These are phyloP conservation scores for Metrosideros polymorpha DNA, from an alignment of 441 rosid species.

Conservation along the genomic window DNA sequence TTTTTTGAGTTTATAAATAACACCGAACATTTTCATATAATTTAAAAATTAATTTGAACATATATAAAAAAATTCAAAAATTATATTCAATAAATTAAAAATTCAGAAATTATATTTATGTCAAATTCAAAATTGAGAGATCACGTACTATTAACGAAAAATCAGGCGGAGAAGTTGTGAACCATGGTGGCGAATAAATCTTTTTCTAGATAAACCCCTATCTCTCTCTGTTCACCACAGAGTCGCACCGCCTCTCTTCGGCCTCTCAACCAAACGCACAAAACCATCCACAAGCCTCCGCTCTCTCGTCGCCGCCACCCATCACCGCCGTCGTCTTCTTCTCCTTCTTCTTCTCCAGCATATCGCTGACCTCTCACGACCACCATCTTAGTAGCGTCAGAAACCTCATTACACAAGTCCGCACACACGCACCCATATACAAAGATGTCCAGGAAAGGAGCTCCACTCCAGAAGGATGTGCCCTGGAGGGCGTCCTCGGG, in stretches of 20 bases:
- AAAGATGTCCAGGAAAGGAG: slow-evolving; percentile 46
- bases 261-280: not conserved
- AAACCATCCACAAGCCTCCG: not conserved
- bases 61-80: too few relatives aligned
- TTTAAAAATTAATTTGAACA: too few relatives aligned
- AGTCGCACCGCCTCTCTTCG: not conserved
- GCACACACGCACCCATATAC: not conserved
- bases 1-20: too few relatives aligned
- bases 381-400: not conserved
- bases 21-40: too few relatives aligned
- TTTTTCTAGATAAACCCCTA: not conserved
- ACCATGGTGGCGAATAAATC: not conserved
- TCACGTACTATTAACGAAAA: too few relatives aligned
- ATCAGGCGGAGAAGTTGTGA: not conserved
- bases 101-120: too few relatives aligned
- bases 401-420: not conserved
- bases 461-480: slow-evolving; percentile 55
- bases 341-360: not conserved
- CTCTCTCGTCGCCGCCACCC: too few relatives aligned
- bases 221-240: not conserved
- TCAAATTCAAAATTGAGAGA: too few relatives aligned
- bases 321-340: not conserved
- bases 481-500: slow-evolving; percentile 63
- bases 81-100: too few relatives aligned
- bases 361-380: not conserved